Percentiles rank a stretch among this genome's conserved stretches.
Conservation (phyloP, 257 asterid genomes). For the Nicotiana obtusifolia region DNA sequence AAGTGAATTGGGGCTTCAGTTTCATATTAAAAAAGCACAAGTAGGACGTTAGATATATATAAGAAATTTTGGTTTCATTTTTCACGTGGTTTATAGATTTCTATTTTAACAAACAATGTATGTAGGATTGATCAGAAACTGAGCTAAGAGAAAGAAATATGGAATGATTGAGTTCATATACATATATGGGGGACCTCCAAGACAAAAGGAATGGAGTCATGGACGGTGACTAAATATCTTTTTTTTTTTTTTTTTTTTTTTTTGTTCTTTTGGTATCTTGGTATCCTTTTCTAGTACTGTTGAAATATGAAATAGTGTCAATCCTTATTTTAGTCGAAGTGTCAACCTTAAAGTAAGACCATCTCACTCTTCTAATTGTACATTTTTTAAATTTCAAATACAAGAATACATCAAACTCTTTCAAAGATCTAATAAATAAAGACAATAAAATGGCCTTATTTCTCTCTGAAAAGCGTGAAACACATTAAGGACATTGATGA, state of each 20-base stretch:
- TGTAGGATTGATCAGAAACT: neutral
- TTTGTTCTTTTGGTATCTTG: too few species aligned
- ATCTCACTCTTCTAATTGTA: neutral
- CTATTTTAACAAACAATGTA: neutral
- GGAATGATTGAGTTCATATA: neutral
- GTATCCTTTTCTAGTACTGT: too few species aligned
- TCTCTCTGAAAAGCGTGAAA: too few species aligned
- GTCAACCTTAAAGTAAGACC: neutral
- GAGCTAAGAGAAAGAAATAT: neutral
- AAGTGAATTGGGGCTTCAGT: neutral
- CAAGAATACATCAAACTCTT: neutral
- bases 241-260: too few species aligned
- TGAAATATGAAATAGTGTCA: too few species aligned
- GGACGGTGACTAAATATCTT: neutral
- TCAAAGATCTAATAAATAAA: neutral
- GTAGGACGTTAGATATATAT: neutral
- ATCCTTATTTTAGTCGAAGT: too few species aligned
- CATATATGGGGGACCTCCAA: neutral
- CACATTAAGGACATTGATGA: too few species aligned
- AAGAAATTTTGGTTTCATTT: neutral
- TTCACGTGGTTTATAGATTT: neutral
- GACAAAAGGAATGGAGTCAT: neutral
- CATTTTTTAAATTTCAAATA: neutral
- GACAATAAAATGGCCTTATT: neutral
- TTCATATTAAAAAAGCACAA: too few species aligned